phyloP scores from a whole-genome alignment of 352 stramenopile species.

The Peronospora destructor region DNA sequence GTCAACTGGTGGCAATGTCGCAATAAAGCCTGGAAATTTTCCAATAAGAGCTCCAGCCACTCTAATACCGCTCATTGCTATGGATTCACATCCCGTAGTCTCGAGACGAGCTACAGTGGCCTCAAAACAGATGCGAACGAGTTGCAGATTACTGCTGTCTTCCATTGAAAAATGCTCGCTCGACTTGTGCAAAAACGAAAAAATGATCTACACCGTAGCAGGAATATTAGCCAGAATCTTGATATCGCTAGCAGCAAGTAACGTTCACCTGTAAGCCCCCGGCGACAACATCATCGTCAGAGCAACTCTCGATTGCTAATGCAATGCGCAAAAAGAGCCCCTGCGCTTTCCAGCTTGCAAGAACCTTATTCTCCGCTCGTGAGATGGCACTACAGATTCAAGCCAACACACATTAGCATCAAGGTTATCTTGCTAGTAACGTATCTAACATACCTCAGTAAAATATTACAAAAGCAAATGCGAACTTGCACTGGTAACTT shows the following conservation, averaged over 20 bases:
- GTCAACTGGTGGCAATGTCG: constrained; percentile 15
- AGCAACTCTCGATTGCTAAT: constrained; percentile 13
- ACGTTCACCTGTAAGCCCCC: constrained; percentile 31
- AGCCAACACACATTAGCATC: background rate
- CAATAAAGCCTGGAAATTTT: constrained; percentile 40
- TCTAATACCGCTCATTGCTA: constrained; percentile 54
- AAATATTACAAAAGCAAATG: constrained; percentile 58
- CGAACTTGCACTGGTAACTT: constrained; percentile 37
- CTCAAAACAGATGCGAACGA: constrained; percentile 25
- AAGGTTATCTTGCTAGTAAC: background rate
- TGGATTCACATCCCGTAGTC: constrained; percentile 20
- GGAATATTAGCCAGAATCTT: background rate
- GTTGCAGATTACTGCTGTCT: constrained; percentile 14
- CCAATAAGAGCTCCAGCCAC: constrained; percentile 47
- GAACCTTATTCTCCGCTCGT: constrained; percentile 16
- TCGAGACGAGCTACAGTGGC: constrained; percentile 19
- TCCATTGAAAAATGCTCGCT: constrained; percentile 21
- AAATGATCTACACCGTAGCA: constrained; percentile 30
- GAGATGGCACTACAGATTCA: constrained; percentile 22
- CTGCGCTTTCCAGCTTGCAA: constrained; percentile 25
- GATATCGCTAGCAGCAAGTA: background rate
- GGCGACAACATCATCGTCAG: constrained; percentile 19
- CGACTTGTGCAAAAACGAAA: constrained; percentile 43
- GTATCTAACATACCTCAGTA: constrained; percentile 42
- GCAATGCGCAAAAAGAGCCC: constrained; percentile 18